Evolutionary conservation across 2,329 filamentous ascomycete genomes (phyloP).

Genomic region (Akanthomyces uredinophilus): DNA sequence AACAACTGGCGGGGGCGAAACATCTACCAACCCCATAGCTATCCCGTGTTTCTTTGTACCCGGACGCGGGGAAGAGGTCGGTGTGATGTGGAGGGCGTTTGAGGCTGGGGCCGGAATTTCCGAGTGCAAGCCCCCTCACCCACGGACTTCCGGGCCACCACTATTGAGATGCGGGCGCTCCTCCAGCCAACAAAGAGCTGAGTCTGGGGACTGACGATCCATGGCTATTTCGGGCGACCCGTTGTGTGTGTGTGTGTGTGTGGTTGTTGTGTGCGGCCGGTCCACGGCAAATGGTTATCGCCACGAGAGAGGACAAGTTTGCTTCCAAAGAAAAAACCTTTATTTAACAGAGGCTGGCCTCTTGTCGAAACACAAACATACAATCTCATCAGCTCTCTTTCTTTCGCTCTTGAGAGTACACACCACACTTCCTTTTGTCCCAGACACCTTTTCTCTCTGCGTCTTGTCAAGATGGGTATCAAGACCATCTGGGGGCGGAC

Average conservation of each 20-base stretch:
- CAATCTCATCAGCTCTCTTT: too few species aligned
- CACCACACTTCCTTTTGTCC: background rate
- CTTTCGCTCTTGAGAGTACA: background rate
- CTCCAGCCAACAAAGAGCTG: background rate
- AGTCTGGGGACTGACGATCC: background rate
- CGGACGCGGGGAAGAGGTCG: background rate
- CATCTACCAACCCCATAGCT: background rate
- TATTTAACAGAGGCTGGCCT: background rate
- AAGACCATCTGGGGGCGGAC: conserved; percentile 2
- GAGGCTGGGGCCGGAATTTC: background rate
- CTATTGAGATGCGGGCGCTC: background rate
- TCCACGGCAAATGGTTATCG: background rate
- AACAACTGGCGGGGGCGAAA: background rate
- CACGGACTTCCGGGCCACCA: background rate
- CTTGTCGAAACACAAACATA: background rate
- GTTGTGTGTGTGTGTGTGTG: background rate
- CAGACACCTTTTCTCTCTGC: background rate
- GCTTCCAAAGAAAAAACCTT: background rate
- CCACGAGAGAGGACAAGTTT: background rate
- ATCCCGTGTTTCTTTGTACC: background rate
- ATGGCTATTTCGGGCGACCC: background rate
- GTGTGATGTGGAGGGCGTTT: background rate
- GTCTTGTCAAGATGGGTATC: conserved; percentile 3
- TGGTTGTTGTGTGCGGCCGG: background rate
- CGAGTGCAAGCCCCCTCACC: background rate